phyloP scores from a whole-genome alignment of 2,329 filamentous ascomycete genomes.

The Apiospora saccharicola region DNA sequence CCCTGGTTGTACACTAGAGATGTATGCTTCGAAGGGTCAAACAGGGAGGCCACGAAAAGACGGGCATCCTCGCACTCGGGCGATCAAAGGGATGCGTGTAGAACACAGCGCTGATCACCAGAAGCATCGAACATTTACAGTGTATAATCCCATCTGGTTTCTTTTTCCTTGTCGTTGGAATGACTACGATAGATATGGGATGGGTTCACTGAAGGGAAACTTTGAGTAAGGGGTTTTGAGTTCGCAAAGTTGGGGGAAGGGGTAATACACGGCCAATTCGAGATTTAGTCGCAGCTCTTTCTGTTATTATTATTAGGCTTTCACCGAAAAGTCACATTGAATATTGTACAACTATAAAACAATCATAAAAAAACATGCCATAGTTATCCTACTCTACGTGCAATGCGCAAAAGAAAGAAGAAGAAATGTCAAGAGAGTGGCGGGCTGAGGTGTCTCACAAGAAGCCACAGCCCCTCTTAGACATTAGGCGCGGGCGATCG shows the following conservation, averaged over 20 bases:
- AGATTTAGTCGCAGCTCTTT: neutral
- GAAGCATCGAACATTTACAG: neutral
- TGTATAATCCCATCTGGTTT: neutral
- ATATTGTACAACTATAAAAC: neutral
- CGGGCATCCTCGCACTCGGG: neutral
- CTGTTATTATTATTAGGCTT: neutral
- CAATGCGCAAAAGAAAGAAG: neutral
- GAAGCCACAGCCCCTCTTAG: neutral
- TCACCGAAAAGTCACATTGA: neutral
- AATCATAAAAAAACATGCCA: neutral
- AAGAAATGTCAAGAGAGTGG: neutral
- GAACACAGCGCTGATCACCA: neutral
- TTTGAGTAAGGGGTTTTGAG: neutral
- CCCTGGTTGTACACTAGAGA: neutral
- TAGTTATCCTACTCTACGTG: neutral
- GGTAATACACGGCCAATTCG: slow-evolving; percentile 6
- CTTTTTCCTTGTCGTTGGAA: neutral
- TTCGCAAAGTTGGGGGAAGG: neutral
- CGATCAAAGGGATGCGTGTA: neutral
- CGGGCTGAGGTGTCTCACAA: neutral
- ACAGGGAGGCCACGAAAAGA: neutral
- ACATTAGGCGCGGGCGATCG: neutral
- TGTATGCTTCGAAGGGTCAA: neutral
- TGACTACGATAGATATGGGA: neutral
- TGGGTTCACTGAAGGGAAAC: neutral